Base-by-base conservation (phyloP, 108 stramenopile genomes). In the Cylindrotheca closterium region DNA sequence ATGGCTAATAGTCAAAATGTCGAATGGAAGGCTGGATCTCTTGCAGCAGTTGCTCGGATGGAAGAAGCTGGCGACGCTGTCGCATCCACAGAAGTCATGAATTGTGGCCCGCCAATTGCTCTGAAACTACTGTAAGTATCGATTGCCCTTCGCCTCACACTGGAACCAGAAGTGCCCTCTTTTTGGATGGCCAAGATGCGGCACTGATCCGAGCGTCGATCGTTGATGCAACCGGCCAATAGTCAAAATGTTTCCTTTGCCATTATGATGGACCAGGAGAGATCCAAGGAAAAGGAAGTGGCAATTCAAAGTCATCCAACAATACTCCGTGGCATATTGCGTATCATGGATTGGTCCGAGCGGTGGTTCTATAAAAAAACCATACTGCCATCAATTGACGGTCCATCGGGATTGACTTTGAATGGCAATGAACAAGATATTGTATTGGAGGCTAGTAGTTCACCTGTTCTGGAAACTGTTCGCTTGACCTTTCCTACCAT, bases 121-220 rank as follows among this genome's bases (percentile, higher is more conserved):
- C n/a, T n/a, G n/a, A n/a, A n/a, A n/a, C n/a, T n/a, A n/a, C n/a
- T n/a, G n/a, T n/a, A n/a, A n/a, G n/a, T n/a, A n/a, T 78, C 48
- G 67, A 62, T 33, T 53, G 56, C 30, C 61, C 77, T 12, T 77
- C 69, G 17, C 30, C 28, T 10, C 7, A 34, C 3, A 65, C 68
- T 8, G 63, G 75, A 46, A 67, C 66, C 17, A 65, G 66, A 7
- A 2, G 19, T 34, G 55, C 70, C 7, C 54, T 67, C 17, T 63
- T 77, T 24, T 46, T 68, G 10, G 77, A 78, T 72, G 77, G 77
- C 12, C 63, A 65, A 46, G 67, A 78, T 53, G 77, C 32, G 3
- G 71, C 71, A 4, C 31, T 78, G 53, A 61, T 78, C 17, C 71
- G 71, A 29, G 71, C 58, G 4, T 48, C 60, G 31, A 33, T 78